A percentile compares a stretch with the other conserved stretches of the same genome.
phyloP scores from a whole-genome alignment of 2,329 filamentous ascomycete genomes.

The Drechslera avenae region DNA sequence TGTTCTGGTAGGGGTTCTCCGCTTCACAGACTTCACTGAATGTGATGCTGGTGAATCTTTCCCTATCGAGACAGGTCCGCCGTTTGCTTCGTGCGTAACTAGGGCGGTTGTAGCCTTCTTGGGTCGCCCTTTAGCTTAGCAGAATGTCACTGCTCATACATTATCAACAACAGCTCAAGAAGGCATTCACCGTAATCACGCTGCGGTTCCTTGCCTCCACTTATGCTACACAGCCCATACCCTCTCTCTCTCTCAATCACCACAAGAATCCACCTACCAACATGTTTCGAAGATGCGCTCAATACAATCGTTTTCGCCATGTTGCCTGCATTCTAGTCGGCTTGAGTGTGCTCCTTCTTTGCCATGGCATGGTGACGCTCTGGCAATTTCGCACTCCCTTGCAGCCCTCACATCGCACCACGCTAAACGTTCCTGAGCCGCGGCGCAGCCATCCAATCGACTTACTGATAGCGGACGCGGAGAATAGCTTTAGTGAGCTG shows the following conservation, averaged over 20 bases:
- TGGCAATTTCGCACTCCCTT: conserved; percentile 10
- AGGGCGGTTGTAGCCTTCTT: too few species aligned
- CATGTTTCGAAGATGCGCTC: conserved; percentile 2
- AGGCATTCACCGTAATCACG: not conserved
- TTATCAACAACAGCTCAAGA: too few species aligned
- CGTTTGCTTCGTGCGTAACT: too few species aligned
- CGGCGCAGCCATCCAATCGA: conserved; percentile 47
- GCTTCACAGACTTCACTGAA: too few species aligned
- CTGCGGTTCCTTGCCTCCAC: not conserved
- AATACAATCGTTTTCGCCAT: conserved; percentile 35
- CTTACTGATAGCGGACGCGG: conserved; percentile 42
- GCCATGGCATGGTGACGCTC: conserved; percentile 46
- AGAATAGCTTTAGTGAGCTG: conserved; percentile 36
- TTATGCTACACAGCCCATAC: not conserved
- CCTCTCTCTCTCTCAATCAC: not conserved
- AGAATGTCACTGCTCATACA: too few species aligned
- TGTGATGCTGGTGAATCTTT: too few species aligned
- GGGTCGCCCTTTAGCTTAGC: too few species aligned
- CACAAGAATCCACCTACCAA: not conserved
- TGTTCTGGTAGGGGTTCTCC: too few species aligned
- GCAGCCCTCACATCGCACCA: not conserved
- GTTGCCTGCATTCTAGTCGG: conserved; percentile 60
- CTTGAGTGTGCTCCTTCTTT: conserved; percentile 71
- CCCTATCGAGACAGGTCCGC: too few species aligned
- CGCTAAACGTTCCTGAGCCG: not conserved